These are phyloP conservation scores for Acacia confusa DNA, from an alignment of 306 rosid species.

Conservation along the genomic window DNA sequence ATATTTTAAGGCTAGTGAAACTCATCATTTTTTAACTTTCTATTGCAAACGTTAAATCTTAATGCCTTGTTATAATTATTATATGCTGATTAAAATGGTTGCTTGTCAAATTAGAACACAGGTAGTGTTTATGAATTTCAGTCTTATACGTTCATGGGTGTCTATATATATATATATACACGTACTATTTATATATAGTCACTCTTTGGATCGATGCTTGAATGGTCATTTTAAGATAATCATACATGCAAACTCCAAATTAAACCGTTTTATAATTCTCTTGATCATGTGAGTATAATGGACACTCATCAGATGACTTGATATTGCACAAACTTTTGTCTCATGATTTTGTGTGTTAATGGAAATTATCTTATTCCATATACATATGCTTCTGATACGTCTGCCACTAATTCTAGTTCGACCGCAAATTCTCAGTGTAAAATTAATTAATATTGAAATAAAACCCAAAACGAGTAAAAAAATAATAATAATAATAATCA, in stretches of 20 bases:
- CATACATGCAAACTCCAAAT: not conserved
- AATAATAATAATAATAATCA: too few relatives aligned
- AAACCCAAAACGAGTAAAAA: not conserved
- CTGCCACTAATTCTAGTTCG: not conserved
- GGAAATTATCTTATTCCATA: not conserved
- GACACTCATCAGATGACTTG: not conserved
- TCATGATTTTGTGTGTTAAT: not conserved
- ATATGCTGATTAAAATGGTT: constrained; percentile 19
- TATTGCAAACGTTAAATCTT: constrained; percentile 2
- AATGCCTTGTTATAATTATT: not conserved
- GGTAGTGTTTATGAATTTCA: constrained; percentile 12
- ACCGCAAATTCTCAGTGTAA: not conserved
- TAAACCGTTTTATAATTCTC: constrained; percentile 19
- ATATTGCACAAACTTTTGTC: not conserved
- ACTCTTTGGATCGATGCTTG: not conserved
- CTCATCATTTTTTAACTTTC: not conserved
- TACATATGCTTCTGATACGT: not conserved
- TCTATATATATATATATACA: constrained; percentile 28
- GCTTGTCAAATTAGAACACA: constrained; percentile 36
- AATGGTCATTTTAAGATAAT: not conserved
- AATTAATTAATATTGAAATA: not conserved
- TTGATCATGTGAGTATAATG: not conserved
- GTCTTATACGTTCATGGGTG: constrained; percentile 12
- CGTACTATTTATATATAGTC: not conserved
- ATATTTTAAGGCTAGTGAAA: not conserved